Percentiles rank a stretch among this genome's conserved stretches.
These are phyloP conservation scores for Aspergillus sergii DNA, from an alignment of 2,329 filamentous ascomycete genomes.

Conservation along the genomic window DNA sequence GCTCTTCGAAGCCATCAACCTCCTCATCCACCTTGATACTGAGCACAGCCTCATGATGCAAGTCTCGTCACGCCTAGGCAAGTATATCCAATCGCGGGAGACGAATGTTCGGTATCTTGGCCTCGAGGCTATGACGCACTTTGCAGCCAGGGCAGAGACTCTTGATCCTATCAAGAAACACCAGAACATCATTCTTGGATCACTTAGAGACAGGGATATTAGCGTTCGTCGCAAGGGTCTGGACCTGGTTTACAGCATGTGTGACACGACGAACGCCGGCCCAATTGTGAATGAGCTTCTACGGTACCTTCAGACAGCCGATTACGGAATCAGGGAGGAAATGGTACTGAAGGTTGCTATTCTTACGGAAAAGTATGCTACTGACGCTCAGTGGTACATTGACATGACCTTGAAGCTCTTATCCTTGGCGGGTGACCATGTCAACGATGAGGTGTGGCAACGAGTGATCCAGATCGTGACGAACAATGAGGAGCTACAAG, in stretches of 20 bases:
- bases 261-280: slow-evolving; percentile 90
- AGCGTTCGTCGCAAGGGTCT: slow-evolving; percentile 94
- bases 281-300: slow-evolving; percentile 91
- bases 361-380: slow-evolving; percentile 96
- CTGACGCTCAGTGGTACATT: slow-evolving; percentile 98
- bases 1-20: slow-evolving; percentile 96
- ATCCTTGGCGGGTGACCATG: slow-evolving; percentile 95
- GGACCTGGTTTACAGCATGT: slow-evolving; percentile 99
- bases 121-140: slow-evolving; percentile 95
- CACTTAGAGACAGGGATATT: slow-evolving; percentile 92
- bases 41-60: slow-evolving; percentile 95
- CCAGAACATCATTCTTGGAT: slow-evolving; percentile 92
- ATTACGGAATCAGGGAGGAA: slow-evolving; percentile 97
- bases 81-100: slow-evolving; percentile 95
- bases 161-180: slow-evolving; percentile 98
- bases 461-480: slow-evolving; percentile 98
- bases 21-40: slow-evolving; percentile 96
- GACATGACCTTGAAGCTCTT: slow-evolving; percentile 94
- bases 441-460: slow-evolving; percentile 99
- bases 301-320: slow-evolving; percentile 91
- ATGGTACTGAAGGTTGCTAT: slow-evolving; percentile 99
- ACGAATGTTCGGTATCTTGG: slow-evolving; percentile 97
- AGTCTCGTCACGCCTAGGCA: slow-evolving; percentile 85
- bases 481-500: slow-evolving; percentile 97
- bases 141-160: slow-evolving; percentile 90